Evolutionary conservation across 495 filamentous ascomycete species (phyloP), one percentile per base, ranked within the genome.

Genomic region (Xylaria telfairii): DNA sequence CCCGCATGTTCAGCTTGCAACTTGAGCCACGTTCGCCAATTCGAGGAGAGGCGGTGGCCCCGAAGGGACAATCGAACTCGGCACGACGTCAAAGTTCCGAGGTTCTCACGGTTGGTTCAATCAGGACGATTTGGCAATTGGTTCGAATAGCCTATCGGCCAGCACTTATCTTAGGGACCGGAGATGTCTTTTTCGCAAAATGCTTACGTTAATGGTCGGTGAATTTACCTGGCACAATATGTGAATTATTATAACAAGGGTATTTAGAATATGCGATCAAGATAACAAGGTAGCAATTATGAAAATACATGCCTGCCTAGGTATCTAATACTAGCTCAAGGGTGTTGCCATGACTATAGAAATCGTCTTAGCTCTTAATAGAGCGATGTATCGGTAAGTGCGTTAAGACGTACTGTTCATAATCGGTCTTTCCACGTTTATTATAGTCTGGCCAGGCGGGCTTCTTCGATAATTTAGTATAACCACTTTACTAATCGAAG

Each of bases 1-100:
- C 44, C 42, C 26, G 28, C 44, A 65, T 32, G 8, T 65, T 65
- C 62, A 65, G 62, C 62, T 65, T 65, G 62, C 62, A 34, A 65
- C 44, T 65, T 30, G 17, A 47, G 17, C 44, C 62, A n/a, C 44
- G 1, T 51, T 47, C 28, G 44, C 26, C 13, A 65, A 63, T 26
- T 19, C 44, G 37, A 65, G 17, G 51, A 2, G 4, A 59, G 30
- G 56, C 37, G 60, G 44, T 49, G 26, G 60, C 41, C 21, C 21
- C 41, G 62, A 34, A 34, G 28, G 21, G 15, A 51, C 5, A 42
- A 24, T 21, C 1, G 0, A 44, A 24, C 3, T 51, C 62, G 62
- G 62, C 30, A 2, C 44, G 17, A 51, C 13, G 26, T 51, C 44
- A 24, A 65, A 19, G 12, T n/a, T 32, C 42, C 42, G 62, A 51